These are phyloP conservation scores for Pleoardoris graminearum DNA, from an alignment of 2,329 filamentous ascomycete species.

Conservation along the genomic window DNA sequence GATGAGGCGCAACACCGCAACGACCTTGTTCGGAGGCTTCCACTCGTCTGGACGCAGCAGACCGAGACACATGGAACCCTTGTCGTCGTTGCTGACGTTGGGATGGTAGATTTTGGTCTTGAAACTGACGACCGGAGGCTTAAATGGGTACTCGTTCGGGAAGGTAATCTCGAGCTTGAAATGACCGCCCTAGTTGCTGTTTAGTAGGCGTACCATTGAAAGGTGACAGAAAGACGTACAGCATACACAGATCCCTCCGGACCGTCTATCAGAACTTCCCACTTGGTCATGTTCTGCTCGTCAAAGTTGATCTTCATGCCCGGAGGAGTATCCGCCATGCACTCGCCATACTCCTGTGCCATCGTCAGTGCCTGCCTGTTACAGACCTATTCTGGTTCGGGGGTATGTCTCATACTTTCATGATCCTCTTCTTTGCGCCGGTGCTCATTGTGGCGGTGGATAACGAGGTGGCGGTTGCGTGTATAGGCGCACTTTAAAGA, in stretches of 20 bases:
- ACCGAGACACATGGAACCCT: slow-evolving; percentile 82
- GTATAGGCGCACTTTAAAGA: neutral
- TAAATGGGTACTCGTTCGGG: slow-evolving; percentile 85
- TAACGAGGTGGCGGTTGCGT: neutral
- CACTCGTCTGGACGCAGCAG: slow-evolving; percentile 84
- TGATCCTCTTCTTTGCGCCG: slow-evolving; percentile 51
- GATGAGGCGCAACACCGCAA: slow-evolving; percentile 75
- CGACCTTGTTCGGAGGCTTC: slow-evolving; percentile 84
- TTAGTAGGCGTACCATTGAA: slow-evolving; percentile 13
- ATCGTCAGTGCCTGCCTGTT: slow-evolving; percentile 13
- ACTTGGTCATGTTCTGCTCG: slow-evolving; percentile 68
- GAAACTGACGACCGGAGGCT: slow-evolving; percentile 79
- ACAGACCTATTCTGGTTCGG: neutral
- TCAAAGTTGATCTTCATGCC: slow-evolving; percentile 53
- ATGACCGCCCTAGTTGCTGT: slow-evolving; percentile 60
- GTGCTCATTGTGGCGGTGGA: slow-evolving; percentile 37
- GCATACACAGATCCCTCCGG: slow-evolving; percentile 67
- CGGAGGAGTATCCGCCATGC: slow-evolving; percentile 39
- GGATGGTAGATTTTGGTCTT: slow-evolving; percentile 92
- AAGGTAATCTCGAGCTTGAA: slow-evolving; percentile 76
- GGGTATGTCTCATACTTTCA: slow-evolving; percentile 43
- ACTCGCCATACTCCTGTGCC: slow-evolving; percentile 42
- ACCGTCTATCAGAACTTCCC: slow-evolving; percentile 69
- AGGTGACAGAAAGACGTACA: slow-evolving; percentile 50
- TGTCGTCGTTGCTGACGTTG: slow-evolving; percentile 85